Percentiles rank a stretch among this genome's conserved stretches.
phyloP scores from a whole-genome alignment of 164 flowering plant genomes.

The Annona cherimola region DNA sequence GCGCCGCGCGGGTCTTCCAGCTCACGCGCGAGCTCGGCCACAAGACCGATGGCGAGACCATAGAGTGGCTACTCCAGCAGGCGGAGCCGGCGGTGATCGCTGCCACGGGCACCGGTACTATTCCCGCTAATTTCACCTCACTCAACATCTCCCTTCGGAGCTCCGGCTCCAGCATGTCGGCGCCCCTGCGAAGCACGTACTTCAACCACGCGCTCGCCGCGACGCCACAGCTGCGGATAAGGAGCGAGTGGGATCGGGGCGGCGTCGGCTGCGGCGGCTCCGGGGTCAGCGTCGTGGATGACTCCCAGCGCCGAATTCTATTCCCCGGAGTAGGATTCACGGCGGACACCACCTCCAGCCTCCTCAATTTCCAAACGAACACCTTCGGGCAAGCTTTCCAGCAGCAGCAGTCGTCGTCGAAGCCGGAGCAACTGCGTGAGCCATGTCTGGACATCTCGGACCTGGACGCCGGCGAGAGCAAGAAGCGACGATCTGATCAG shows the following conservation, averaged over 20 bases:
- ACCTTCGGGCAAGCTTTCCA: constrained; percentile 19
- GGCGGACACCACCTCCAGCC: constrained; percentile 17
- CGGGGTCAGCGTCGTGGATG: background rate
- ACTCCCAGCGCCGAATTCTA: constrained; percentile 21
- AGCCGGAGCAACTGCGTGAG: constrained; percentile 40
- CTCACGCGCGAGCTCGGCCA: constrained; percentile 69
- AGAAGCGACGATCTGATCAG: constrained; percentile 42
- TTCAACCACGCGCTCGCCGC: constrained; percentile 26
- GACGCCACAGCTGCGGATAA: constrained; percentile 26
- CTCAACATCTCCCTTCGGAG: constrained; percentile 65
- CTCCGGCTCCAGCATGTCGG: constrained; percentile 53
- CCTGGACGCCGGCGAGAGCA: constrained; percentile 22
- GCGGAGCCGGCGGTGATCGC: constrained; percentile 85
- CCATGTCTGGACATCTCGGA: constrained; percentile 38
- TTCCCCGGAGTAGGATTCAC: constrained; percentile 27
- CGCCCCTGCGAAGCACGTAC: constrained; percentile 39
- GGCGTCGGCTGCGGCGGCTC: background rate
- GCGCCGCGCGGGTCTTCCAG: constrained; percentile 84
- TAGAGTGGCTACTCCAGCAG: constrained; percentile 78
- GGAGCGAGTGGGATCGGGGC: constrained; percentile 34
- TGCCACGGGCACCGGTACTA: constrained; percentile 85
- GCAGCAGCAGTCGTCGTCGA: constrained; percentile 12
- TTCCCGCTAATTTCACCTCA: constrained; percentile 75
- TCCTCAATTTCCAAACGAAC: constrained; percentile 28
- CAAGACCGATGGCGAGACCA: constrained; percentile 76